Conservation (phyloP, 2,329 filamentous ascomycete genomes). For the Cladorrhinum sp. region DNA sequence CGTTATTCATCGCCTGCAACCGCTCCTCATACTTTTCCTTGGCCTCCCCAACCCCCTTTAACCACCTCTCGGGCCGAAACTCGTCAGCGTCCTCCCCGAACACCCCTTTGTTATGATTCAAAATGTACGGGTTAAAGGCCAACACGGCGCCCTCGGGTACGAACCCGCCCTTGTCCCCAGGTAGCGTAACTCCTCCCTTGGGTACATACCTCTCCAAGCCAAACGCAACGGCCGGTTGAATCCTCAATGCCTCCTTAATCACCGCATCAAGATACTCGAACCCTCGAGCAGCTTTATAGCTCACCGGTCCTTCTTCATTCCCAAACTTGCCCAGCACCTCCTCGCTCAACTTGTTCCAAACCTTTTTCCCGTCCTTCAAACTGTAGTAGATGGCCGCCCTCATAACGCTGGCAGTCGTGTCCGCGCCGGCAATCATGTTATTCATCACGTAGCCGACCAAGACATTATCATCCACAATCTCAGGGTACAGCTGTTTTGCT, state of each 20-base stretch:
- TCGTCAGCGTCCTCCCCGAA: conserved; percentile 43
- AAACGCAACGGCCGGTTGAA: conserved; percentile 46
- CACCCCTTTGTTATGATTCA: conserved; percentile 35
- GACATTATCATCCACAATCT: conserved; percentile 35
- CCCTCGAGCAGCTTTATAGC: conserved; percentile 12
- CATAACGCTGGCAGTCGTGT: conserved; percentile 35
- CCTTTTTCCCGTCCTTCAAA: conserved; percentile 29
- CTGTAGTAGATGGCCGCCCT: conserved; percentile 36
- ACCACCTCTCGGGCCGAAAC: conserved; percentile 47
- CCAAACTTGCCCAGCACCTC: conserved; percentile 36
- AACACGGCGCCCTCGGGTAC: conserved; percentile 26
- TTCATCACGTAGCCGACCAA: conserved; percentile 37
- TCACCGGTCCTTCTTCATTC: neutral
- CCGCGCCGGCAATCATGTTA: conserved; percentile 36
- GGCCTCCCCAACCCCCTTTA: conserved; percentile 28
- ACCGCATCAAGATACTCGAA: conserved; percentile 45
- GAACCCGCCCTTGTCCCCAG: conserved; percentile 9
- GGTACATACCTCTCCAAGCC: conserved; percentile 49
- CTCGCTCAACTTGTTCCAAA: conserved; percentile 27
- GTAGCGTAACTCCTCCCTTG: conserved; percentile 8
- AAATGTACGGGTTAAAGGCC: conserved; percentile 37
- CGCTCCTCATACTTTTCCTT: conserved; percentile 23
- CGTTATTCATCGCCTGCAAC: conserved; percentile 34
- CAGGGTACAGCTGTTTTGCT: conserved; percentile 33
- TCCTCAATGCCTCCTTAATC: conserved; percentile 48